Base-by-base conservation (phyloP, 129 eudicot species). In the Calendula officinalis region DNA sequence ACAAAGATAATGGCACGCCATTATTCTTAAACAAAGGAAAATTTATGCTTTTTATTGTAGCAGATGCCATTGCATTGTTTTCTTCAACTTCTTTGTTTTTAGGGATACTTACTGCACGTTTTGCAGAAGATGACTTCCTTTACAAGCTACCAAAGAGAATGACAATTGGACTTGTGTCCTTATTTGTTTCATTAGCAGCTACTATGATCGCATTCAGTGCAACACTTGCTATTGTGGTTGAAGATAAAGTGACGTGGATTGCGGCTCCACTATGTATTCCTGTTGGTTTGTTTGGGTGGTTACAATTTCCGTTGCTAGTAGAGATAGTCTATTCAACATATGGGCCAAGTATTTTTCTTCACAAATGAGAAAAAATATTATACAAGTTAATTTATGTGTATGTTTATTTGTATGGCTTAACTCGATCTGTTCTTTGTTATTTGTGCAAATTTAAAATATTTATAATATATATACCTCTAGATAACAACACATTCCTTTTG, bases 61-160 rank as follows among this genome's bases (percentile, higher is more conserved):
- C 63, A 7, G 76, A 60, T 41, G 62, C 69, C 17, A 27, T 61
- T 27, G 62, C 76, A 2, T 34, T 71, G 39, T 71, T 71, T 34
- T 60, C 76, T 16, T 71, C 76, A 0, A 46, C 62, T 11, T 42
- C 76, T 12, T 60, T 62, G 61, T 71, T 71, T 38, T 71, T 71
- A 38, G 64, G 67, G n/a, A 70, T 59, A 37, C 67, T 70, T 47
- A 70, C 75, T 11, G 48, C 68, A 4, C 66, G 75, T 10, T 69
- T 43, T 38, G 50, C 68, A 37, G 53, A 48, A 2, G 41, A 11
- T 7, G 76, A 71, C 44, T 71, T 60, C 35, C 62, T 71, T 8
- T 59, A 59, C 62, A 41, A 56, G 9, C 32, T 69, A 39, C 75
- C 75, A 36, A 57, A 56, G 6, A 58, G 62, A 39, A 46, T 71